Evolutionary conservation across 805 yeast species (phyloP), one percentile per base, ranked within the genome.

Genomic region (Starmerella sp.): DNA sequence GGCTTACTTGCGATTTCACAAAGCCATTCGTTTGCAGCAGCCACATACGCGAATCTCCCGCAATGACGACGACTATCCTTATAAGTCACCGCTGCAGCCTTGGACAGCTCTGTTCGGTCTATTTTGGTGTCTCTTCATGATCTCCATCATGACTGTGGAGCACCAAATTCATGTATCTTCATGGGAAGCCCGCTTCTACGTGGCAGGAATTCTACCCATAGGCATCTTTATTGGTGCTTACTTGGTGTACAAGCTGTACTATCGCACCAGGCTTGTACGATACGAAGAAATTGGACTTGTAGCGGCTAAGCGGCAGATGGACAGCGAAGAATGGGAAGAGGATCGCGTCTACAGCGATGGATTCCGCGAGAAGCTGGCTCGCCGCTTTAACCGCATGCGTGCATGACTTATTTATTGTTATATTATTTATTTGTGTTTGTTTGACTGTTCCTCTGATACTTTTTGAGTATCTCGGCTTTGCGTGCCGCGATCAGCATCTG

Each of bases 281-380:
- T 70, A 85, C 50, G 90, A 84, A 60, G 83, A 84, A 41, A 67
- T 87, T 56, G 93, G 86, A 66, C 76, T 84, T 65, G 93, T 84
- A 65, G 77, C 86, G 0, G 95, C 56, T 2, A 54, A 54, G 39
- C 52, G 48, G 11, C 48, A 47, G 15, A 59, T 61, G 54, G 64
- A 61, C 34, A 53, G 52, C 10, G 59, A 60, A 32, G 64, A 61
- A 48, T 61, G 64, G 64, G 63, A 54, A 29, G 64, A 61, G 44
- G 64, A 61, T 49, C 62, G 64, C 13, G 59, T 61, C 3, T 61
- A 56, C 44, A 53, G 57, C 32, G 52, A 57, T 7, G 54, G 56
- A 2, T 42, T 48, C n/a, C 47, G 56, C 8, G 59, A 49, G 9
- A 36, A 47, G 11, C 39, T 58, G 9, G 38, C 29, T 45, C 43